phyloP scores from a whole-genome alignment of 78 protist species.

The Polysphondylium violaceum region DNA sequence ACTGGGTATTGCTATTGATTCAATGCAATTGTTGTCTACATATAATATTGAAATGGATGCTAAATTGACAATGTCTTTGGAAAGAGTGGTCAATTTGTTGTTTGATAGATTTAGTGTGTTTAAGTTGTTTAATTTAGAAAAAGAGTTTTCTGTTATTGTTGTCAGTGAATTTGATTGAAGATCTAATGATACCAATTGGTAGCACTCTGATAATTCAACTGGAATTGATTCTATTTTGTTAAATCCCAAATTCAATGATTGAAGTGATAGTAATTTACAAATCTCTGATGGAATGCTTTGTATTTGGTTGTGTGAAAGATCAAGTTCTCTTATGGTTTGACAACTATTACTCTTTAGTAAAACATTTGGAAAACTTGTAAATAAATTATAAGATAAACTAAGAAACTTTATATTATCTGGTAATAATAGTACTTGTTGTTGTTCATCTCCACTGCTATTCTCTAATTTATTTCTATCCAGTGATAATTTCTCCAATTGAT shows the following conservation, averaged over 20 bases:
- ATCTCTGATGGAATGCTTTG: not conserved
- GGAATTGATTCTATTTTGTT: not conserved
- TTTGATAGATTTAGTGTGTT: not conserved
- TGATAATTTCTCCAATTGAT: not conserved
- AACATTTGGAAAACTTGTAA: not conserved
- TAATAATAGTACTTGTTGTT: not conserved
- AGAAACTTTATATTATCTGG: conserved; percentile 15
- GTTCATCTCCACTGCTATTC: too few relatives aligned
- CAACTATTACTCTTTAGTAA: not conserved
- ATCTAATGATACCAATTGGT: not conserved
- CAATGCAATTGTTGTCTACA: conserved; percentile 11
- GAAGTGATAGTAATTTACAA: conserved; percentile 13
- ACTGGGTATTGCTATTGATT: not conserved
- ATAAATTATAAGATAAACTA: not conserved
- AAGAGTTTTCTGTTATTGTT: not conserved
- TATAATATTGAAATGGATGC: not conserved
- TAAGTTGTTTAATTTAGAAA: not conserved
- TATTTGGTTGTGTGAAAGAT: conserved; percentile 11
- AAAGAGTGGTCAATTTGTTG: not conserved
- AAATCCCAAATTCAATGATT: not conserved
- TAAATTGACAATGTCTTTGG: not conserved
- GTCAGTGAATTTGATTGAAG: conserved; percentile 3
- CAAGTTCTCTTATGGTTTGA: conserved; percentile 11
- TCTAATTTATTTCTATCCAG: conserved; percentile 17
- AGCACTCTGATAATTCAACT: not conserved